Percentiles rank a stretch among this genome's conserved stretches.
Conservation (phyloP, 805 yeast species). For the Lipomyces lipofer region DNA sequence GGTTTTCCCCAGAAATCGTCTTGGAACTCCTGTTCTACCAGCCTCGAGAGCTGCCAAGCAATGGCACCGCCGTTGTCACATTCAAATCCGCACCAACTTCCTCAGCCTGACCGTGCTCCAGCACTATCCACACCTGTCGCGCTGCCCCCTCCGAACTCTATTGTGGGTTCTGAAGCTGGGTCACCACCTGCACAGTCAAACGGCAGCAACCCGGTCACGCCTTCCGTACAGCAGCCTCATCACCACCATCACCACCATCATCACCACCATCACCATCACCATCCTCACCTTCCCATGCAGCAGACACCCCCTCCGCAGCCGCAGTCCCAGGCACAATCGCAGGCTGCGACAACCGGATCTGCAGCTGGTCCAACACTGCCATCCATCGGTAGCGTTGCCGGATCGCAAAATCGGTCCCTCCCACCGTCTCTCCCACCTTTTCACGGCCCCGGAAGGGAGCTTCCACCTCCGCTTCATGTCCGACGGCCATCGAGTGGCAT, state of each 20-base stretch:
- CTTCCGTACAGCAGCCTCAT: not conserved
- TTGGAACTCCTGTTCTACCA: too few species aligned
- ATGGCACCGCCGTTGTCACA: too few species aligned
- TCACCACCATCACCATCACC: constrained; percentile 14
- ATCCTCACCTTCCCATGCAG: not conserved
- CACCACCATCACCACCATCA: constrained; percentile 13
- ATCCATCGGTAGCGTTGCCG: constrained; percentile 12
- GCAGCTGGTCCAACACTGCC: constrained; percentile 16
- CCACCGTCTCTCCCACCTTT: constrained; percentile 20
- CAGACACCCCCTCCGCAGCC: not conserved
- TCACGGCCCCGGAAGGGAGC: constrained; percentile 9
- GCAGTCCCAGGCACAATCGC: not conserved
- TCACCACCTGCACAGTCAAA: too few species aligned
- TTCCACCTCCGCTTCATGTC: constrained; percentile 12
- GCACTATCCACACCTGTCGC: too few species aligned
- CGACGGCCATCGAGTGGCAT: constrained; percentile 15
- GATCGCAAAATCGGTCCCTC: constrained; percentile 4
- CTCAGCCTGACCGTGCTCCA: too few species aligned
- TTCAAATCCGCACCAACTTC: too few species aligned
- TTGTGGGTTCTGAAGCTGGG: too few species aligned
- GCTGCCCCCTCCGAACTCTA: too few species aligned
- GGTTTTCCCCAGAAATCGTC: too few species aligned
- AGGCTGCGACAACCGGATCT: not conserved
- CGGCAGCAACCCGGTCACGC: not conserved
- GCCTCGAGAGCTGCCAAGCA: too few species aligned